Percentiles rank a stretch among this genome's conserved stretches.
Evolutionary conservation across 2,329 filamentous ascomycete genomes (phyloP).

Genomic region (Venturia oleaginea): DNA sequence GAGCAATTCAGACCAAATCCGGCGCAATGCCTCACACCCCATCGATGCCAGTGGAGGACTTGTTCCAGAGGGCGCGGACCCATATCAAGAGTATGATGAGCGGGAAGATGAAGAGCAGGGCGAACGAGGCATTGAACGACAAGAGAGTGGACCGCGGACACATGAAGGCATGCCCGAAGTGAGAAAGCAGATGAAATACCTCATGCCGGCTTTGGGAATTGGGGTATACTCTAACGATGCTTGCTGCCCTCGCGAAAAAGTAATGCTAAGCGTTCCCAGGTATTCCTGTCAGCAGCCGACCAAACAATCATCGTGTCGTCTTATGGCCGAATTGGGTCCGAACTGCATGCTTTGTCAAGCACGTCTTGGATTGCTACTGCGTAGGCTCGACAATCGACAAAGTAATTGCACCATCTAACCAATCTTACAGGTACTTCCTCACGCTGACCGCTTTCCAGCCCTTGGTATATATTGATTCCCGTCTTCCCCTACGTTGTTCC

Average conservation of each 20-base stretch:
- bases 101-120: slow-evolving; percentile 25
- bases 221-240: slow-evolving; percentile 38
- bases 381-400: slow-evolving; percentile 18
- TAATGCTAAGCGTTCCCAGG: slow-evolving; percentile 31
- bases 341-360: slow-evolving; percentile 63
- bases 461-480: slow-evolving; percentile 25
- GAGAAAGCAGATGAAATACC: slow-evolving; percentile 43
- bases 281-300: slow-evolving; percentile 65
- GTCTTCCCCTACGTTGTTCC: neutral
- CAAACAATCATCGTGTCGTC: slow-evolving; percentile 69
- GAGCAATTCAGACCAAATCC: slow-evolving; percentile 18
- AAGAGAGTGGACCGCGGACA: slow-evolving; percentile 16
- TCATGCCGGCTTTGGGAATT: slow-evolving; percentile 52
- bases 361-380: slow-evolving; percentile 67
- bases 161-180: slow-evolving; percentile 41
- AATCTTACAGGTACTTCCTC: slow-evolving; percentile 51
- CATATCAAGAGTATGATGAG: slow-evolving; percentile 15
- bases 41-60: slow-evolving; percentile 22
- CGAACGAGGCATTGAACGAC: slow-evolving; percentile 20
- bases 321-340: slow-evolving; percentile 70
- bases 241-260: neutral
- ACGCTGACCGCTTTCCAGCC: slow-evolving; percentile 69
- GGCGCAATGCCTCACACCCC: slow-evolving; percentile 15
- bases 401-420: neutral
- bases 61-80: slow-evolving; percentile 20